phyloP scores from a whole-genome alignment of 768 basidiomycete species.

The Boletus barrowsii region DNA sequence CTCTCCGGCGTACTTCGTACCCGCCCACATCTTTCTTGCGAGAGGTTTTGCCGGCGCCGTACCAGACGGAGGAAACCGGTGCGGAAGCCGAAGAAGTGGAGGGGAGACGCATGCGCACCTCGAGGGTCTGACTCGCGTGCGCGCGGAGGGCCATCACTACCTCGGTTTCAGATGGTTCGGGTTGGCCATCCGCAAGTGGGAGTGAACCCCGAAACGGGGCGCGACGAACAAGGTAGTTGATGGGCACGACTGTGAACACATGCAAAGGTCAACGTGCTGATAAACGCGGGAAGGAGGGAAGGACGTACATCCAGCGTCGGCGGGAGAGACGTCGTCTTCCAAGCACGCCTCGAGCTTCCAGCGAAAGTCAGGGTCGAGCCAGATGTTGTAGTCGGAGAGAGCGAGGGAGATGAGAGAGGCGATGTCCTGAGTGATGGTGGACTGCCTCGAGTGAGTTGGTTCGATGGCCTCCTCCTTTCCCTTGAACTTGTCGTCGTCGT shows the following conservation, averaged over 20 bases:
- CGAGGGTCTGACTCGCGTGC: constrained; percentile 44
- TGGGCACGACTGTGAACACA: constrained; percentile 49
- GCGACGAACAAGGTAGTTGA: constrained; percentile 50
- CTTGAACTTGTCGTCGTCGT: constrained; percentile 12
- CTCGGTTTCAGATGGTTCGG: constrained; percentile 38
- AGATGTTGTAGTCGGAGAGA: constrained; percentile 69
- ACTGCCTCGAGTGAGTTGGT: constrained; percentile 12
- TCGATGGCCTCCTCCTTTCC: constrained; percentile 21
- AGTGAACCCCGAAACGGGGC: constrained; percentile 27
- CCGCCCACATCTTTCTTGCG: constrained; percentile 41
- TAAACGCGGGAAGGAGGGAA: background rate
- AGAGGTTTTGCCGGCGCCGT: constrained; percentile 29
- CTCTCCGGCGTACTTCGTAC: constrained; percentile 64
- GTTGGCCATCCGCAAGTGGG: background rate
- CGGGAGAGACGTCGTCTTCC: constrained; percentile 4
- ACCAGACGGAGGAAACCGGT: constrained; percentile 40
- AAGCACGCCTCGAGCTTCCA: constrained; percentile 41
- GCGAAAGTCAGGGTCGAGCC: constrained; percentile 57
- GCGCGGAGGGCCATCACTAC: constrained; percentile 61
- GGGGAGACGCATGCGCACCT: constrained; percentile 58
- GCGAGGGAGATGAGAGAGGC: constrained; percentile 52
- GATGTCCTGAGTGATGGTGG: constrained; percentile 41
- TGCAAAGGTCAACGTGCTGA: too few species aligned
- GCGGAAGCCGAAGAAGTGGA: constrained; percentile 2
- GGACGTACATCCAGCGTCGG: constrained; percentile 49